Evolutionary conservation across 2,329 filamentous ascomycete genomes (phyloP).

Genomic region (Calonectria pauciramosa): DNA sequence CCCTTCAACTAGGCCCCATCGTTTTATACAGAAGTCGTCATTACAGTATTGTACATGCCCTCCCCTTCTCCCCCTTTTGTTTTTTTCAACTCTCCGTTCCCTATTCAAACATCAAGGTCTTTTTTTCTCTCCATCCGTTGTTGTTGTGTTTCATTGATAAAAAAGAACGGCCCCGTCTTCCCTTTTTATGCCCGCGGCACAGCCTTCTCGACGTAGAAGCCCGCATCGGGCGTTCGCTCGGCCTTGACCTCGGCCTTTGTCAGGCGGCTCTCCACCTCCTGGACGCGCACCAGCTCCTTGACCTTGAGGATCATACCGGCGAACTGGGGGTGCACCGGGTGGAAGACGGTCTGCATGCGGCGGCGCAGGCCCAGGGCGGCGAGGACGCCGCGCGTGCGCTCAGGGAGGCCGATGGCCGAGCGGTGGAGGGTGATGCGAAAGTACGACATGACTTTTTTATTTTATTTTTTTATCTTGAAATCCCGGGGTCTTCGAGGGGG

Average conservation of each 20-base stretch:
- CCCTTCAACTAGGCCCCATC: constrained; percentile 14
- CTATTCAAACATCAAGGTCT: not conserved
- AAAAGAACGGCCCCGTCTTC: not conserved
- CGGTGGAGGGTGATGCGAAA: constrained; percentile 94
- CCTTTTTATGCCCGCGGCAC: constrained; percentile 45
- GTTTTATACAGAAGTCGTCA: constrained; percentile 45
- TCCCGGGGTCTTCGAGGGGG: not conserved
- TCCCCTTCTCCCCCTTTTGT: not conserved
- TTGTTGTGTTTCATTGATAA: not conserved
- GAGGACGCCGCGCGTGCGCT: constrained; percentile 84
- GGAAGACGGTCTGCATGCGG: constrained; percentile 89
- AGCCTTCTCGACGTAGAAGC: constrained; percentile 82
- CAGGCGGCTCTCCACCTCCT: constrained; percentile 78
- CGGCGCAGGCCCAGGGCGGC: constrained; percentile 87
- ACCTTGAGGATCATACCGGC: constrained; percentile 95
- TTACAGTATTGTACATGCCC: constrained; percentile 51
- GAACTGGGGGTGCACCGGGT: constrained; percentile 83
- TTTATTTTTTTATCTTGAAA: not conserved
- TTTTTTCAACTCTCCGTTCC: not conserved
- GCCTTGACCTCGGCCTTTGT: constrained; percentile 78
- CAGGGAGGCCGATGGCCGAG: constrained; percentile 88
- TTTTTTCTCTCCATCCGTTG: not conserved
- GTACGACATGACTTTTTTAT: constrained; percentile 70
- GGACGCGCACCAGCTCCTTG: constrained; percentile 89
- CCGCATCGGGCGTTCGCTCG: constrained; percentile 80